Conservation (phyloP, 345 rosid species). For the Clarkia xantiana region DNA sequence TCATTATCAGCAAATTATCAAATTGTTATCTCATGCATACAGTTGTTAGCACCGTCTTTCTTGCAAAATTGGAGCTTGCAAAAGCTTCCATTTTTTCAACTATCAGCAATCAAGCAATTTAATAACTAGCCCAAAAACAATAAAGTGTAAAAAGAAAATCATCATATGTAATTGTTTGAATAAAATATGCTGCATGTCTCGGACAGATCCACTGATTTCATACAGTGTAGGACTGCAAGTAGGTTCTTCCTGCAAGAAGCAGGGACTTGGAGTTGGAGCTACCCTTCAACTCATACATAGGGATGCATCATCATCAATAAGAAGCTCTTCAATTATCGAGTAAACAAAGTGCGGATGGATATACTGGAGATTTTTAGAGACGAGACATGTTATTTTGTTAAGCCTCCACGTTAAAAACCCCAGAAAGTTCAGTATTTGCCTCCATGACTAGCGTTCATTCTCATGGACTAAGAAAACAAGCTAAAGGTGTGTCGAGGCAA, state of each 20-base stretch:
- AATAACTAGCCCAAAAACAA: too few species aligned
- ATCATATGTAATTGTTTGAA: too few species aligned
- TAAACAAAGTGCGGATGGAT: neutral
- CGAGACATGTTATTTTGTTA: slow-evolving; percentile 7
- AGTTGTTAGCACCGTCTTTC: too few species aligned
- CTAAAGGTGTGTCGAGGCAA: slow-evolving; percentile 43
- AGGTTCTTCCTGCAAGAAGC: slow-evolving; percentile 15
- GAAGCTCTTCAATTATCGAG: neutral
- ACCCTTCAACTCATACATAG: slow-evolving; percentile 4
- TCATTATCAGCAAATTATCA: too few species aligned
- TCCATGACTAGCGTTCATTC: slow-evolving; percentile 39
- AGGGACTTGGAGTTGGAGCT: slow-evolving; percentile 3
- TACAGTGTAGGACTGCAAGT: neutral
- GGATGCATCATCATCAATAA: slow-evolving; percentile 25
- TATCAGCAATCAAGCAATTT: too few species aligned
- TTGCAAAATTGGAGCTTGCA: too few species aligned
- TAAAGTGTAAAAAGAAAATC: too few species aligned
- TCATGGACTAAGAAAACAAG: slow-evolving; percentile 21
- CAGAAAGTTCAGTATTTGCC: slow-evolving; percentile 18
- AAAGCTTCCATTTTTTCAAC: too few species aligned
- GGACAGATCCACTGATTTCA: too few species aligned
- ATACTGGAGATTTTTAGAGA: slow-evolving; percentile 33
- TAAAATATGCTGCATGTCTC: too few species aligned
- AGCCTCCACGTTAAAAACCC: slow-evolving; percentile 42
- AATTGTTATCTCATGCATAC: too few species aligned